Evolutionary conservation across 2,329 filamentous ascomycete genomes (phyloP).

Genomic region (Aureobasidium musti): DNA sequence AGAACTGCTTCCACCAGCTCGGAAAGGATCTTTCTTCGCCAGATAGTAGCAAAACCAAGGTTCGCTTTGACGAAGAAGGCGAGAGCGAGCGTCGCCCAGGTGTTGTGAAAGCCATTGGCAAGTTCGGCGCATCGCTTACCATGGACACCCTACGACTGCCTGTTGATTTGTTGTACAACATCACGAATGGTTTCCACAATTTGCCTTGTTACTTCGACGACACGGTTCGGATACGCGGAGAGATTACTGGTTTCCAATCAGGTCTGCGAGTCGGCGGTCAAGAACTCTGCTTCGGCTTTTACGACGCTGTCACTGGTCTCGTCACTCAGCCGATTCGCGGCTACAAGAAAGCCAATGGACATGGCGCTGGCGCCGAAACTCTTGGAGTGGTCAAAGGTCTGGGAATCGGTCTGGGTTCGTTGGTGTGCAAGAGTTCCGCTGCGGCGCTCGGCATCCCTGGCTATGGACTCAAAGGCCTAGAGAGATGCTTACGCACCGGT

Average conservation of each 20-base stretch:
- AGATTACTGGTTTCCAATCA: conserved; percentile 65
- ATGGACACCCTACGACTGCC: neutral
- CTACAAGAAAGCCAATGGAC: neutral
- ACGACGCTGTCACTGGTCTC: conserved; percentile 55
- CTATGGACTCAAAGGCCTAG: no score
- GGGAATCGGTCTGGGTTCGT: no score
- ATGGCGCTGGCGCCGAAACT: no score
- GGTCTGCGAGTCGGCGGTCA: conserved; percentile 45
- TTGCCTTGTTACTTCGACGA: conserved; percentile 63
- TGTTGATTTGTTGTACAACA: conserved; percentile 23
- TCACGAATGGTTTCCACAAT: conserved; percentile 70
- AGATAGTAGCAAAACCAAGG: neutral
- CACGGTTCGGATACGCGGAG: conserved; percentile 63
- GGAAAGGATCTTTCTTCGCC: neutral
- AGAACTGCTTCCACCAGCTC: neutral
- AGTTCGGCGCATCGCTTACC: neutral
- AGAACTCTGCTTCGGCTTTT: conserved; percentile 1
- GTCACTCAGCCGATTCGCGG: conserved; percentile 67
- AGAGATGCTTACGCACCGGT: no score
- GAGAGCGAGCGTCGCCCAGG: neutral
- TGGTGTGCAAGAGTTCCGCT: no score
- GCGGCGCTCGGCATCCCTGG: no score
- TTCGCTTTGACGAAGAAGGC: neutral
- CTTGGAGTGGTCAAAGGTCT: no score
- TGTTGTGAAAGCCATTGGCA: neutral